A percentile compares a stretch with the other conserved stretches of the same genome.
phyloP scores from a whole-genome alignment of 177 flowering plant species.

The Telopea speciosissima region DNA sequence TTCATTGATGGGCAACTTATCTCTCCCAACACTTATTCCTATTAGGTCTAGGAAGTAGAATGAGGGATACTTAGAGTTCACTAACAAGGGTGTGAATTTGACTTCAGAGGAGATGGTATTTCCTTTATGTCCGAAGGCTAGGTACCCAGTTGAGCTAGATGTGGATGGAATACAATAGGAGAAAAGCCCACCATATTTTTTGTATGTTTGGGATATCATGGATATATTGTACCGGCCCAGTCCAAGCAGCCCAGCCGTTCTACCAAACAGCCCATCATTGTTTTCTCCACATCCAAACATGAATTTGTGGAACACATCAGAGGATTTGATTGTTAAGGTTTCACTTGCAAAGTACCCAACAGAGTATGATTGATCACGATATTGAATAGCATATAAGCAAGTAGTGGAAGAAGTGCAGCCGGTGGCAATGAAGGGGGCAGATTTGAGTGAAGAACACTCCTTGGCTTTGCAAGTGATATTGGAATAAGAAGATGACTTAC shows the following conservation, averaged over 20 bases:
- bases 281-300: background rate
- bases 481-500: slow-evolving; percentile 38
- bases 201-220: background rate
- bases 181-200: background rate
- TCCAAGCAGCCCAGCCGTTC: slow-evolving; percentile 1
- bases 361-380: slow-evolving; percentile 5
- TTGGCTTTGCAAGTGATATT: slow-evolving; percentile 41
- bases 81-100: background rate
- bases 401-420: slow-evolving; percentile 32
- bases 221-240: background rate
- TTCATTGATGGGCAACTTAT: background rate
- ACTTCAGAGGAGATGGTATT: background rate
- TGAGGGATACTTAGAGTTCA: background rate
- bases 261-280: background rate
- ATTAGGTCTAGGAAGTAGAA: background rate
- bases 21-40: background rate
- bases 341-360: slow-evolving; percentile 2
- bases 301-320: background rate
- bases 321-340: background rate
- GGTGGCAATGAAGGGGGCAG: slow-evolving; percentile 36
- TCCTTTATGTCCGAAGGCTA: background rate
- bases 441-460: slow-evolving; percentile 30
- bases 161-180: slow-evolving; percentile 1
- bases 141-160: background rate
- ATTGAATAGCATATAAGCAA: slow-evolving; percentile 8